Base-by-base conservation (phyloP, 2,329 filamentous ascomycete genomes). In the Albifimbria verrucaria region DNA sequence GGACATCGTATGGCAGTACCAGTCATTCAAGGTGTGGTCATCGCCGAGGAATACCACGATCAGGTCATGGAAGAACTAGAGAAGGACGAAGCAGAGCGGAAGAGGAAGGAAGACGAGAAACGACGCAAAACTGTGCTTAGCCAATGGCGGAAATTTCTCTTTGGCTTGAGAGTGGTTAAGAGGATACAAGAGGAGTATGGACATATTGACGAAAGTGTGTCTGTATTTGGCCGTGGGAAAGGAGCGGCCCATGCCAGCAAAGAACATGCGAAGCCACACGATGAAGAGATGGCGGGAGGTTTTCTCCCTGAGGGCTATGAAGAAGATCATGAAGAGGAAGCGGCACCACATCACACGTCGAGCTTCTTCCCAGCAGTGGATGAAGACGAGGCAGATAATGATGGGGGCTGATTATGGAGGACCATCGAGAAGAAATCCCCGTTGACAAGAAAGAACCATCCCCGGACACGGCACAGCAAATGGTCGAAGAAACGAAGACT, bases 1-100 rank as follows among this genome's bases (percentile, higher is more conserved):
- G 93, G 93, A 0, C 88, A 94, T 62, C 88, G 94, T 55, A 92
- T 94, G 80, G 94, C 94, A 5, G 91, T 97, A 1, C 94, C 94
- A 0, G 85, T 97, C 1, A 88, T 97, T 24, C 88, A 90, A 51
- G 94, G 93, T 1, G 91, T 97, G 1, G 92, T 99, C 0, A 82
- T 97, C 2, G 90, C 93, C 0, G 82, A 85, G 57, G 92, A 96
- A 69, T 81, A 96, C 59, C 83, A 89, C 55, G 83, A 86, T 17
- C 67, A 81, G 28, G 80, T 97, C 1, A 84, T 90, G 66, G 88
- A 90, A 64, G 88, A 92, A 57, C 89, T 95, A 75, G 81, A 85
- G 39, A 87, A 86, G 52, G 88, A 94, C 56, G 89, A 90, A 59
- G 84, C 81, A 5, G 91, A 95, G 68, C 82, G 85, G 50, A 77